Conservation (phyloP, 805 yeast species). For the Wickerhamiella parazyma region DNA sequence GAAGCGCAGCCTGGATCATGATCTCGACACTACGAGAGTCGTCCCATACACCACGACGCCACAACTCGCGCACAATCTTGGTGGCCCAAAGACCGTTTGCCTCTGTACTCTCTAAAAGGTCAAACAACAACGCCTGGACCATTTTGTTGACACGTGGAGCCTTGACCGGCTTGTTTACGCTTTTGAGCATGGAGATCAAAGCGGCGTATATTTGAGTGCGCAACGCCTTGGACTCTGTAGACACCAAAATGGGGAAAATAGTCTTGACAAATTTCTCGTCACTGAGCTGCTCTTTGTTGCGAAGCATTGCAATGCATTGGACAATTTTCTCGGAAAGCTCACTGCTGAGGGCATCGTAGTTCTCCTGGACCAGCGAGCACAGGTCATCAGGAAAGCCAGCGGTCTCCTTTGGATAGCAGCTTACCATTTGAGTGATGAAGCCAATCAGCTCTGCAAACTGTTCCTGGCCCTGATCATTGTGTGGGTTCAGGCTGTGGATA, state of each 20-base stretch:
- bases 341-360: constrained; percentile 71
- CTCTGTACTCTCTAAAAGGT: constrained; percentile 66
- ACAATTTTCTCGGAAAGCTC: constrained; percentile 84
- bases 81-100: constrained; percentile 94
- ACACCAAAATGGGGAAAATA: constrained; percentile 61
- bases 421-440: constrained; percentile 82
- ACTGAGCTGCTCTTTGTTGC: constrained; percentile 67
- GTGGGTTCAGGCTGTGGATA: constrained; percentile 64
- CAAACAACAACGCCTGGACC: constrained; percentile 85
- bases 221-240: constrained; percentile 66
- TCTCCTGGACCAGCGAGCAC: constrained; percentile 48
- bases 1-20: constrained; percentile 91
- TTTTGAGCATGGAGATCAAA: constrained; percentile 61
- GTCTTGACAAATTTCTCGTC: constrained; percentile 77
- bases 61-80: constrained; percentile 80
- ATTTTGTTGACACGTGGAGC: constrained; percentile 80
- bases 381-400: constrained; percentile 72
- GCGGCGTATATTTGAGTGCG: constrained; percentile 74
- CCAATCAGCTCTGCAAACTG: constrained; percentile 77
- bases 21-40: constrained; percentile 94
- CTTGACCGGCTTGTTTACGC: constrained; percentile 76
- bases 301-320: constrained; percentile 75
- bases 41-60: constrained; percentile 98
- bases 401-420: constrained; percentile 83
- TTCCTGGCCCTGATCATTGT: constrained; percentile 41